Conservation (phyloP, 345 rosid genomes). For the Balakata baccata region DNA sequence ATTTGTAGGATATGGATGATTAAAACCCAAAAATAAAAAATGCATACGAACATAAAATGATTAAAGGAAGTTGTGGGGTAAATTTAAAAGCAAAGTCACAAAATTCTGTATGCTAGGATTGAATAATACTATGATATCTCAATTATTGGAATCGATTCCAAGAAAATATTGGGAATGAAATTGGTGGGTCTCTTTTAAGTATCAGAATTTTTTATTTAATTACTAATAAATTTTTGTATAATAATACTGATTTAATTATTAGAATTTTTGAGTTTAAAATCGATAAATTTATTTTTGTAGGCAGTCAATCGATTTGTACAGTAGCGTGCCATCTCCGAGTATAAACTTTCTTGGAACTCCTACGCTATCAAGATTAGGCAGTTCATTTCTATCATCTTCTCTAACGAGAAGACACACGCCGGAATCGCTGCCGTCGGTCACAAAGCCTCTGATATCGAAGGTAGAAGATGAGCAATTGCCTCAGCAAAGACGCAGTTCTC, state of each 20-base stretch:
- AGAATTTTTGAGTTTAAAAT: no score
- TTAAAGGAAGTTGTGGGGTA: no score
- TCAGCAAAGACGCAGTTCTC: constrained; percentile 44
- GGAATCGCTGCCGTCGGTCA: constrained; percentile 42
- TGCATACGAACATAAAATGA: no score
- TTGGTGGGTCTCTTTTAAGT: not conserved
- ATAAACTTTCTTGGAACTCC: constrained; percentile 62
- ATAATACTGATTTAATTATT: no score
- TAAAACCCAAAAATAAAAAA: no score
- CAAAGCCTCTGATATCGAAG: constrained; percentile 51
- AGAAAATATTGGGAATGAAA: not conserved
- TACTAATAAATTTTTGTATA: no score
- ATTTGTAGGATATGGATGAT: no score
- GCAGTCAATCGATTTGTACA: constrained; percentile 80
- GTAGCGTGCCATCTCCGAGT: constrained; percentile 79
- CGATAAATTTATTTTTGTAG: constrained; percentile 33
- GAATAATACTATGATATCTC: not conserved
- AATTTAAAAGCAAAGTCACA: no score
- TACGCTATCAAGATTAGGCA: constrained; percentile 50
- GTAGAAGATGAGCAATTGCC: constrained; percentile 35
- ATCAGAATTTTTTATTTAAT: no score
- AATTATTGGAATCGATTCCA: not conserved
- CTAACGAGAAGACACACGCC: constrained; percentile 66
- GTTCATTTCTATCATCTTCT: constrained; percentile 61
- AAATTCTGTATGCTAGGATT: no score